Evolutionary conservation across 2,329 filamentous ascomycete genomes (phyloP), one percentile per base, ranked within the genome.

Genomic region (Claviceps sp.): DNA sequence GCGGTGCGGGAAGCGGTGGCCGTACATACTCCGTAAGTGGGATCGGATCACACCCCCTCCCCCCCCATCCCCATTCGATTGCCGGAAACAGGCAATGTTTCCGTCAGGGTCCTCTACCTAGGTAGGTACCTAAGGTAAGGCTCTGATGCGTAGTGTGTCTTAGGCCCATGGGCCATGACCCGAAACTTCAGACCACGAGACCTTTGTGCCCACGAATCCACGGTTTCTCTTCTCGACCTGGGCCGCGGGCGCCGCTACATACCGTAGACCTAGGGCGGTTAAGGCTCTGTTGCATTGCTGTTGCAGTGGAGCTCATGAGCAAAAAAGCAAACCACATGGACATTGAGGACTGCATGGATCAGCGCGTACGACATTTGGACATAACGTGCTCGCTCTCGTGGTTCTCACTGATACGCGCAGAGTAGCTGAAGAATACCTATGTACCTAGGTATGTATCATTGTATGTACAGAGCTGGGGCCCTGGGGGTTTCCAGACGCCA

Each of bases 21-120:
- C 22, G 24, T 24, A 24, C 24, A 4, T 24, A 24, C 22, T 24
- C 24, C 24, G 24, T 34, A 34, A 11, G 38, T 42, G 47, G 37
- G 22, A 34, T 14, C 24, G 42, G 38, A 43, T 43, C 24, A 34
- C 22, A 49, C 38, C 37, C 37, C 4, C n/a, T 16, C 13, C 30
- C 34, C 34, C 18, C 18, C 18, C 18, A 18, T 18, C 18, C 18
- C 18, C 13, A 24, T 16, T 42, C 42, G 41, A 7, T 42, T 22
- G 38, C 49, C 22, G 30, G 20, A 41, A 51, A 30, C 22, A 30
- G 49, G 49, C 34, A 51, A 44, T 52, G 45, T 18, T 30, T 34
- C 50, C 26, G 50, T 36, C 45, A 47, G 38, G 45, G 45, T 41
- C 16, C 7, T 45, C 36, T 16, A 26, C 13, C 24, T 24, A 24